Percentiles rank a stretch among this genome's conserved stretches.
phyloP scores from a whole-genome alignment of 1,139 yeast genomes.

The Blastobotrys capitulatus region DNA sequence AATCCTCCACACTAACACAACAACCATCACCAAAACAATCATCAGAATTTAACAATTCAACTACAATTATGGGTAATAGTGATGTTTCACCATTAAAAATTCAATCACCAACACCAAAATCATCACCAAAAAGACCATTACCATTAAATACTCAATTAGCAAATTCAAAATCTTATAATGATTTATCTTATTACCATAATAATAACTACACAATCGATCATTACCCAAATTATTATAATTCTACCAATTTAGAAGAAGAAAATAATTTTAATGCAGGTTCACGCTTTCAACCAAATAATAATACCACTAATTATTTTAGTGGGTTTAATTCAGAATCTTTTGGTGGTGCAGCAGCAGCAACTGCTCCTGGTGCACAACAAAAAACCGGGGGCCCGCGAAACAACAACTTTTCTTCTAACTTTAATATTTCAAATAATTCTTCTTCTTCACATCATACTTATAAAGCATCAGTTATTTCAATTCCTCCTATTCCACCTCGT shows the following conservation, averaged over 20 bases:
- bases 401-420: background rate
- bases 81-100: background rate
- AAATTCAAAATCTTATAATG: background rate
- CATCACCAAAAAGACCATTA: background rate
- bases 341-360: too few species aligned
- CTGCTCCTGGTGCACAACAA: too few species aligned
- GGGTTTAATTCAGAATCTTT: too few species aligned
- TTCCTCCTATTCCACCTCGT: slow-evolving; percentile 15
- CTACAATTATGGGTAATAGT: background rate
- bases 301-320: too few species aligned
- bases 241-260: too few species aligned
- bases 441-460: background rate
- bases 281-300: too few species aligned
- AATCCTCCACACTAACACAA: too few species aligned
- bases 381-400: slow-evolving; percentile 1
- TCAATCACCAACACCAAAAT: background rate
- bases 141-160: background rate
- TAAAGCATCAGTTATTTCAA: slow-evolving; percentile 9
- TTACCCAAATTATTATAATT: background rate
- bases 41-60: background rate
- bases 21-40: background rate
- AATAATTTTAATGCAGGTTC: too few species aligned
- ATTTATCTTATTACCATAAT: background rate
- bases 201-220: background rate
- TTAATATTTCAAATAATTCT: background rate